Evolutionary conservation across 768 basidiomycete species (phyloP), one percentile per base, ranked within the genome.

Genomic region (Filobasidium wieringae): DNA sequence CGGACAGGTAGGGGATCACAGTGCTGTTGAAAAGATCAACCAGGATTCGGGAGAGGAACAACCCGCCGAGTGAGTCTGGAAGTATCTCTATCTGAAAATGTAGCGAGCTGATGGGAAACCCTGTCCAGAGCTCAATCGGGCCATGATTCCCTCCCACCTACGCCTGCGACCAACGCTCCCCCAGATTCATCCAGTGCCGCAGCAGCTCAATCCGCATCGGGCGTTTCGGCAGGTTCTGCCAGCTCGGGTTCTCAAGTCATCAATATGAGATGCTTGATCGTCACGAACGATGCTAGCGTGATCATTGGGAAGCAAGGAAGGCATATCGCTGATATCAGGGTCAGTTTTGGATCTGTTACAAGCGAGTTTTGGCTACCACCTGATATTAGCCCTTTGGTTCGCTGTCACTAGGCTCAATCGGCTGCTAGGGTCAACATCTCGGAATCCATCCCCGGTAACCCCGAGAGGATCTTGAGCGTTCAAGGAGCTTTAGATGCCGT

Each of bases 281-380:
- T 99, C 66, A 97, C 95, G 9, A 92, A 96, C 76, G 95, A 99
- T 76, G 95, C 95, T 12, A 92, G 89, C 55, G 93, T 99, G 76
- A 97, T 97, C 78, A 99, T 99, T 64, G 95, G 95, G 34, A 89
- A 90, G 76, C 87, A 79, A 33, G 93, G 93, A 63, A 81, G 86
- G 41, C 95, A 97, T 76, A 92, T 99, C 66, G 96, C 95, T 68
- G 95, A 99, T 75, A 97, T 99, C 62, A 80, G 95, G 61, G 95
- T 97, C 75, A 52, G 72, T 62, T 32, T 14, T 43, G 15, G 40
- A n/a, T 27, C n/a, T 7, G 19, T 5, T 45, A 22, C 8, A 4
- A 4, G 27, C 19, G 24, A 24, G n/a, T 4, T 30, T n/a, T 26
- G 4, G 4, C 7, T 15, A 24, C 26, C 19, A 24, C 29, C 4